These are phyloP conservation scores for Blastobotrys muscicola DNA, from an alignment of 805 yeast genomes.

Conservation along the genomic window DNA sequence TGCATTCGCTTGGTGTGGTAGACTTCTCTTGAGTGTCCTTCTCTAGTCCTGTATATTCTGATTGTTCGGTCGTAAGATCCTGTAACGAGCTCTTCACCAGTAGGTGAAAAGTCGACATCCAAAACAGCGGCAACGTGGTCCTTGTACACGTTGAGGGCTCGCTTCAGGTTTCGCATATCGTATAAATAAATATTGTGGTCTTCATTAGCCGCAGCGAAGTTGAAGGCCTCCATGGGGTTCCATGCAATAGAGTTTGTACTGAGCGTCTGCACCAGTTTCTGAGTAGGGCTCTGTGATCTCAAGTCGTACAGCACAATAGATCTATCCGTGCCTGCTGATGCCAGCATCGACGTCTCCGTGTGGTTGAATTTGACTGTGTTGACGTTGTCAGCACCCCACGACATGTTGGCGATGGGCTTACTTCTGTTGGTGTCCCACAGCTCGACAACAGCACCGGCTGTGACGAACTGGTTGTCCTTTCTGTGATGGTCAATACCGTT, in stretches of 20 bases:
- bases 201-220: conserved; percentile 85
- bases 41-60: conserved; percentile 61
- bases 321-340: conserved; percentile 85
- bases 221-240: conserved; percentile 97
- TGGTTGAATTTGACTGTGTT: conserved; percentile 75
- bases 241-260: conserved; percentile 81
- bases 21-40: conserved; percentile 90
- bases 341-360: conserved; percentile 81
- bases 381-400: conserved; percentile 97
- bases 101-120: conserved; percentile 92
- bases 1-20: conserved; percentile 99
- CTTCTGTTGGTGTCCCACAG: conserved; percentile 87
- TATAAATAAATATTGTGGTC: conserved; percentile 91
- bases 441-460: conserved; percentile 85
- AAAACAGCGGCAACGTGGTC: conserved; percentile 95
- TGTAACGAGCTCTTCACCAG: conserved; percentile 92
- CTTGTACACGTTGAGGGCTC: conserved; percentile 76
- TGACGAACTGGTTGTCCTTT: conserved; percentile 62
- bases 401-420: conserved; percentile 62
- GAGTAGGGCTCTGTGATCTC: conserved; percentile 85
- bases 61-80: conserved; percentile 94
- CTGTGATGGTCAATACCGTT: conserved; percentile 82
- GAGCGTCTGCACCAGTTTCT: conserved; percentile 74
- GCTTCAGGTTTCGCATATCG: conserved; percentile 88
- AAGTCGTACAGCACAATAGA: conserved; percentile 84